Evolutionary conservation across 2,329 filamentous ascomycete genomes (phyloP), one percentile per base, ranked within the genome.

Genomic region (Penicillium capsulatum): DNA sequence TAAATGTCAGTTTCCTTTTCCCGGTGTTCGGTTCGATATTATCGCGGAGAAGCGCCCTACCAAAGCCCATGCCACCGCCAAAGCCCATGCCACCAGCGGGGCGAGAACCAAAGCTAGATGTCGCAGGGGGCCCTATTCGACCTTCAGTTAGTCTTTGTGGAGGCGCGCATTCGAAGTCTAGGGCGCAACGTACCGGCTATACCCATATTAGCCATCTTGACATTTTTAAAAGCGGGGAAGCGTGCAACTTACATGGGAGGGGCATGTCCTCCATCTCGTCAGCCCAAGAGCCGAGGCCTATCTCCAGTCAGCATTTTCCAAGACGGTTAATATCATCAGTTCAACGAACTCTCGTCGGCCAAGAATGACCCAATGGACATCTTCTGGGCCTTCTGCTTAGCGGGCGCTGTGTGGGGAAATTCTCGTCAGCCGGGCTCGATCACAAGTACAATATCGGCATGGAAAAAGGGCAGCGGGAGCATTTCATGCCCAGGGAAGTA

Each of bases 331-430:
- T 6, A 14, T 30, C 8, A 6, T 31, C 15, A 17, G 8, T 15
- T 15, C 36, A 37, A 76, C 87, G 71, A 78, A 96, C 91, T 83
- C 70, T 88, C 79, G 70, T 96, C 88, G 65, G 79, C 78, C 76
- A 98, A 80, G 80, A 98, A 98, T 72, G 88, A 86, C 77, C 88
- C 87, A 66, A 97, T 83, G 76, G 86, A 88, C 86, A 98, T 91
- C 79, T 94, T 98, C 81, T 94, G 84, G 70, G 81, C 77, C 73
- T 94, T 84, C 75, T 88, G 86, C 76, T 94, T 94, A 69, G 90
- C 86, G 56, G 90, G 91, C 79, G 86, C 90, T 94, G 63, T 22
- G 45, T 46, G 36, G 43, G 38, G 65, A 34, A 47, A 47, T 46
- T 28, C 45, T 38, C 55, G 47, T 54, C 40, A 50, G 50, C 44